Evolutionary conservation across 306 rosid genomes (phyloP).

Genomic region (Prunus salicina): DNA sequence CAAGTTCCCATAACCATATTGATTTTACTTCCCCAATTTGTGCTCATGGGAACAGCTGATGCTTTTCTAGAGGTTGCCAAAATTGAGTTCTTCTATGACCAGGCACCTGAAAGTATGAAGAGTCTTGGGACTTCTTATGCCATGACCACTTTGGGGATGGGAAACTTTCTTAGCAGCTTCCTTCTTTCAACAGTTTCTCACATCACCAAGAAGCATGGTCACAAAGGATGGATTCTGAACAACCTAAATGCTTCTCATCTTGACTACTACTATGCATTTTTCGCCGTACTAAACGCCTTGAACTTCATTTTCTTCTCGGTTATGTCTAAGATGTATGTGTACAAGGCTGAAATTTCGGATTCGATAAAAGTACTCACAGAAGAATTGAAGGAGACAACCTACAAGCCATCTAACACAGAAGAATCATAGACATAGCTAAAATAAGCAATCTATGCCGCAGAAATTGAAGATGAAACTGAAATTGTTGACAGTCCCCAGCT

Average conservation of each 20-base stretch:
- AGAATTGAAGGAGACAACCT: conserved; percentile 52
- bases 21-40: conserved; percentile 76
- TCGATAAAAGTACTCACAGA: conserved; percentile 60
- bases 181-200: conserved; percentile 66
- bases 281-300: conserved; percentile 32
- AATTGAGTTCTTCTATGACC: conserved; percentile 89
- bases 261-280: conserved; percentile 80
- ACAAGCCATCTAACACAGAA: conserved; percentile 7
- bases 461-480: neutral
- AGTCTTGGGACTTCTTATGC: conserved; percentile 77
- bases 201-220: conserved; percentile 51
- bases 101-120: conserved; percentile 86
- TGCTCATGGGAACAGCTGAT: conserved; percentile 76
- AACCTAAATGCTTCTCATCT: conserved; percentile 81
- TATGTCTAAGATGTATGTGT: conserved; percentile 48
- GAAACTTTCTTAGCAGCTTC: conserved; percentile 75
- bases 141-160: conserved; percentile 74
- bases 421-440: neutral
- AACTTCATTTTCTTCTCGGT: conserved; percentile 36
- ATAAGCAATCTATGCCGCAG: neutral
- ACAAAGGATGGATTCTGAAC: conserved; percentile 74
- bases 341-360: conserved; percentile 76
- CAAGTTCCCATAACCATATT: conserved; percentile 72
- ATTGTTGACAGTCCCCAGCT: neutral
- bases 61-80: conserved; percentile 77